Evolutionary conservation across 192 early-diverging fungal genomes (phyloP), one percentile per base, ranked within the genome.

Genomic region (Lobulomyces angularis): DNA sequence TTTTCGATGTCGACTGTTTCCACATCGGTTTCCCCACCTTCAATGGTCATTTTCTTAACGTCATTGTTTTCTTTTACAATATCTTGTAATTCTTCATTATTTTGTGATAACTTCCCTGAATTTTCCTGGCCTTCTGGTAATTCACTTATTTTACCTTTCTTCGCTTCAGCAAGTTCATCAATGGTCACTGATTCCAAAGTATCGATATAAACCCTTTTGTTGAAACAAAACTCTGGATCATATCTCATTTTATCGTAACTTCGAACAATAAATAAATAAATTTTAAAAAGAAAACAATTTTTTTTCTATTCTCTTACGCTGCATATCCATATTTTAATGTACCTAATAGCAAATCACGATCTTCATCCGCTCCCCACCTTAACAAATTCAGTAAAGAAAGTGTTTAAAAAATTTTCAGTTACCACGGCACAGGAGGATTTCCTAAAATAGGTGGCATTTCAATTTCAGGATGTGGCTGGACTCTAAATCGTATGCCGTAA

Each of bases 271-370:
- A 12, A 22, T 5, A 14, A 14, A 14, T 12, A 9, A 9, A 51
- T 14, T n/a, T 26, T 19, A 18, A 14, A 46, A n/a, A 20, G 25
- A 14, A 43, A 30, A 18, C 20, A 54, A 11, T 18, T 14, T 52
- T 5, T 23, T 37, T 21, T 3, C 20, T 45, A 0, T 51, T 32
- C 26, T 46, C 45, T 23, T 70, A 70, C 55, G 67, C 64, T 38
- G 57, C 71, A 49, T 89, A 89, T n/a, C 86, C 86, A 46, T 86
- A 64, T 45, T 77, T 79, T 46, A 66, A 67, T 17, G 86, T 82
- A 3, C 84, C 84, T 31, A 86, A 56, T 43, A 89, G 47, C 33
- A 89, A 35, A 56, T 87, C 81, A 16, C 79, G 73, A 41, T 89
- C 86, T 56, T 87, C 78, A 20, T 76, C 58, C 8, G 69, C 35